Evolutionary conservation across 345 rosid species (phyloP), one percentile per base, ranked within the genome.

Genomic region (Hibiscus trionum): DNA sequence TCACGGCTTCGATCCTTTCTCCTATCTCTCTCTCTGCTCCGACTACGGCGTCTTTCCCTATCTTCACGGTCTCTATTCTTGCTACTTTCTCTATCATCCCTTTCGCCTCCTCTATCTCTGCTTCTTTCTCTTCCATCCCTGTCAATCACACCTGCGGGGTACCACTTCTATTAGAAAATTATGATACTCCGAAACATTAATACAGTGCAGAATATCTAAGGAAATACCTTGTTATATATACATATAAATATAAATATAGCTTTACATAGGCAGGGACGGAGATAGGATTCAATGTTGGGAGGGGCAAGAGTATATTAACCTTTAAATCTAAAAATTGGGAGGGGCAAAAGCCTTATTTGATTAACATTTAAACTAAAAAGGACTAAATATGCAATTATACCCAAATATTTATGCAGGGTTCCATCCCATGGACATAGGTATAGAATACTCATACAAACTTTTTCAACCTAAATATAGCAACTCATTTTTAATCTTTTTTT

Each of bases 41-140:
- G 79, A 77, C 96, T 89, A 15, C 90, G 86, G 16, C 65, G 90
- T 79, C 91, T 90, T 68, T 88, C 90, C 80, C 87, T 84, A 21
- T 77, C 86, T 29, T 85, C 86, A 47, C 82, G 82, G 9, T 80
- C 91, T 81, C 93, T 82, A 69, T 66, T 79, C 81, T 67, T 89
- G 78, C 80, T 76, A 74, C 73, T 79, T 37, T 79, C 88, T 73
- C 87, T 72, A 26, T 84, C 88, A 66, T 89, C 87, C 35, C 82
- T 82, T 44, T 90, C 98, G 84, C 91, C 83, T 79, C 88, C 90
- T 77, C 94, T 80, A 46, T 90, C 97, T 80, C 83, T 87, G 88
- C 96, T 92, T 75, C 85, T 84, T 74, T 90, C 97, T 79, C 89
- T 85, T 73, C 88, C 91, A 49, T 90, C 90, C 79, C 77, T 84